A percentile compares a stretch with the other conserved stretches of the same genome.
phyloP scores from a whole-genome alignment of 2,329 filamentous ascomycete genomes.

The Orbilia blumenaviensis region DNA sequence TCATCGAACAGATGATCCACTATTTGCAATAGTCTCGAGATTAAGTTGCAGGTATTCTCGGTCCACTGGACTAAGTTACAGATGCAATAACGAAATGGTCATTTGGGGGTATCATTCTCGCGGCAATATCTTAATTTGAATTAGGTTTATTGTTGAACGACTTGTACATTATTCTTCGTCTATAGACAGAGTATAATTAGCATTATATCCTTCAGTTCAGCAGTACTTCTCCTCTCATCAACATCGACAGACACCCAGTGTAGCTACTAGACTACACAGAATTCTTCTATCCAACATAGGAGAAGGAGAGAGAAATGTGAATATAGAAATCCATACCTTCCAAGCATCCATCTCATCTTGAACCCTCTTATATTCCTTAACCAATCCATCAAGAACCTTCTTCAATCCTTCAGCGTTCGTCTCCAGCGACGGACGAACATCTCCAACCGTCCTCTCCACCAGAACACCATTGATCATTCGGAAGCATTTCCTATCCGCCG shows the following conservation, averaged over 20 bases:
- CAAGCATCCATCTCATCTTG: constrained; percentile 96
- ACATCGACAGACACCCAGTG: neutral
- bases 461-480: constrained; percentile 98
- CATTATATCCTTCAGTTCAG: neutral
- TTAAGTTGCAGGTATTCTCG: neutral
- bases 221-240: neutral
- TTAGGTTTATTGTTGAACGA: constrained; percentile 74
- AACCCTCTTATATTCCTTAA: constrained; percentile 95
- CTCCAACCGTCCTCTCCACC: constrained; percentile 90
- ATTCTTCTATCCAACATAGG: neutral
- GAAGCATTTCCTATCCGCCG: constrained; percentile 92
- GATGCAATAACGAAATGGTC: neutral
- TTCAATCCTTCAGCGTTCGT: constrained; percentile 94
- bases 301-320: neutral
- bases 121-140: neutral
- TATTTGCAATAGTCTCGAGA: constrained; percentile 7
- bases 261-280: constrained; percentile 1
- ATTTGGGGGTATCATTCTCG: constrained; percentile 16
- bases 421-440: constrained; percentile 87
- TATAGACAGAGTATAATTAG: constrained; percentile 61
- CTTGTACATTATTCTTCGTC: constrained; percentile 91
- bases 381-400: constrained; percentile 90
- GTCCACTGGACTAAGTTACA: neutral
- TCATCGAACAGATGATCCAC: neutral
- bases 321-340: constrained; percentile 75